Evolutionary conservation across 371 early-diverging fungal species (phyloP).

Genomic region (Rhizopus arrhizus): DNA sequence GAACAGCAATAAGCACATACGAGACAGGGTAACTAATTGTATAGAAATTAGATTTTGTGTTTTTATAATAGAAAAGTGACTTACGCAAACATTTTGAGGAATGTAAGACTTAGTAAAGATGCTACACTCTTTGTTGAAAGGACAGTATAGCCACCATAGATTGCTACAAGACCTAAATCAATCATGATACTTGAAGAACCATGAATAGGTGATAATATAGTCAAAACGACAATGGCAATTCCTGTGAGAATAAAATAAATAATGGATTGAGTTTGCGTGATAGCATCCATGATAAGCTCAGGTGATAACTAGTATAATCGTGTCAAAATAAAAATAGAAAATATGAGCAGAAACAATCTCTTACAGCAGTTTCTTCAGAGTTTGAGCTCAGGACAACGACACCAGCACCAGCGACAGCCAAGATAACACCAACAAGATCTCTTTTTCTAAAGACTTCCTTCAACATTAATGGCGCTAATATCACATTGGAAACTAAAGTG

Average conservation of each 20-base stretch:
- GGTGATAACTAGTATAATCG: constrained; percentile 56
- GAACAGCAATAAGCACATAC: constrained; percentile 62
- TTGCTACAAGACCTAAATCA: constrained; percentile 71
- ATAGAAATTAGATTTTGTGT: neutral
- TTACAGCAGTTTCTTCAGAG: constrained; percentile 61
- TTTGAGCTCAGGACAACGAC: constrained; percentile 71
- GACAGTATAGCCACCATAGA: constrained; percentile 82
- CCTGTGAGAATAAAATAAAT: constrained; percentile 62
- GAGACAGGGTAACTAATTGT: constrained; percentile 58
- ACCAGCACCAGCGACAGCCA: constrained; percentile 72
- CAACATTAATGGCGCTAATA: constrained; percentile 73
- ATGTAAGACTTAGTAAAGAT: constrained; percentile 64
- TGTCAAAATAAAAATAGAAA: neutral
- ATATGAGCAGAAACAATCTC: neutral
- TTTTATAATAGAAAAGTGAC: constrained; percentile 14
- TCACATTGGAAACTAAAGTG: constrained; percentile 70
- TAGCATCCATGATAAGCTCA: constrained; percentile 60
- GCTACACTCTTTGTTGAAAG: constrained; percentile 76
- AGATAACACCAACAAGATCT: constrained; percentile 68
- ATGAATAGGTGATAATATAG: constrained; percentile 55
- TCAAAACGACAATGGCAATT: constrained; percentile 41
- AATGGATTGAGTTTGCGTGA: constrained; percentile 62
- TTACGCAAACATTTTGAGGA: constrained; percentile 66
- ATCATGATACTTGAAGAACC: constrained; percentile 67
- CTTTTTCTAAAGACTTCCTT: constrained; percentile 67